A percentile compares a stretch with the other conserved stretches of the same genome.
These are phyloP conservation scores for Piromyces sp. DNA, from an alignment of 192 early-diverging fungal species.

Conservation along the genomic window DNA sequence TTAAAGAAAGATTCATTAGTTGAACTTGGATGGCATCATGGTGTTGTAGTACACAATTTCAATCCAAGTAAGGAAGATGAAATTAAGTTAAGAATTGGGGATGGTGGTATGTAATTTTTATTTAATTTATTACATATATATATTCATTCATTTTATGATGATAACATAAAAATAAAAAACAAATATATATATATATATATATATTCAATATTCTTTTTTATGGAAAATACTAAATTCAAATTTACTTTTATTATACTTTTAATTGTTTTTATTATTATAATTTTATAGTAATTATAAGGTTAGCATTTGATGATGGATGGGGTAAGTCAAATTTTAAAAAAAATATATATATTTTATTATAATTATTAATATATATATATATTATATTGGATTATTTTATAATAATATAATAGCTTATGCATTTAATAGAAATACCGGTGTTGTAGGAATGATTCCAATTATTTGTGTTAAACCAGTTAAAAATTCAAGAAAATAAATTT, in stretches of 20 bases:
- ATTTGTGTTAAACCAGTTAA: neutral
- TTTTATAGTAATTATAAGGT: neutral
- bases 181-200: no score
- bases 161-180: no score
- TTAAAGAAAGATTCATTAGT: neutral
- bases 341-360: no score
- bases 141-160: no score
- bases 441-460: neutral
- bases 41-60: neutral
- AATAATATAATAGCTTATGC: neutral
- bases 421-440: neutral
- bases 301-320: neutral
- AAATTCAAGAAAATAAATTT: neutral
- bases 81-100: neutral
- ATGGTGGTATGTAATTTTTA: neutral
- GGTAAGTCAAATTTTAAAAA: neutral
- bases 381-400: no score
- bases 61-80: neutral
- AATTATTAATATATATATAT: no score
- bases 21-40: neutral
- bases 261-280: no score
- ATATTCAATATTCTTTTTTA: no score
- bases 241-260: no score
- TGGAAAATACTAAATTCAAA: no score
- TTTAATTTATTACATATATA: no score